Evolutionary conservation across 2,329 filamentous ascomycete species (phyloP).

Genomic region (Amauroascus verrucosus): DNA sequence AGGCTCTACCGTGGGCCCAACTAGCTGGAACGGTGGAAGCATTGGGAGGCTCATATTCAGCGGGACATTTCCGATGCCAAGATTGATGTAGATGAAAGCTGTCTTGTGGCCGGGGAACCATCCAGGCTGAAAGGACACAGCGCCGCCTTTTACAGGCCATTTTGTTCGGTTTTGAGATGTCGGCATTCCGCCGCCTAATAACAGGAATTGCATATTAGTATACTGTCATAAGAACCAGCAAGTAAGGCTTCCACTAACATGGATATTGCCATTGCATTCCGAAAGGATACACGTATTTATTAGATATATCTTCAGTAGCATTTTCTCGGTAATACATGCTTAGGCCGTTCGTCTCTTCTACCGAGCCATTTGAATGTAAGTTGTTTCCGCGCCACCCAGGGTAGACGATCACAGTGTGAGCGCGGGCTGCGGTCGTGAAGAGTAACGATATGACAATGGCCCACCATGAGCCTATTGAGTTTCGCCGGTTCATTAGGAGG

Average conservation of each 20-base stretch:
- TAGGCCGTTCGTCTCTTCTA: conserved; percentile 38
- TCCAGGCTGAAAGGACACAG: conserved; percentile 81
- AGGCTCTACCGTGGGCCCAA: conserved; percentile 69
- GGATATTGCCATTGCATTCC: conserved; percentile 96
- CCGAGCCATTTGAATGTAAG: conserved; percentile 61
- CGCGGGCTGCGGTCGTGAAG: conserved; percentile 32
- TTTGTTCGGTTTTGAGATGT: conserved; percentile 73
- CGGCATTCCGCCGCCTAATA: conserved; percentile 68
- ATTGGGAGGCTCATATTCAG: conserved; percentile 80
- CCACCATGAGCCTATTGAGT: conserved; percentile 24
- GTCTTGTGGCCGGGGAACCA: conserved; percentile 86
- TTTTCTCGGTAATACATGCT: conserved; percentile 35
- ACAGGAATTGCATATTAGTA: conserved; percentile 1
- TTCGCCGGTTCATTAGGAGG: conserved; percentile 22
- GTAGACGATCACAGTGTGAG: conserved; percentile 73
- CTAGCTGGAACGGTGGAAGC: conserved; percentile 68
- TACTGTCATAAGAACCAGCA: background rate
- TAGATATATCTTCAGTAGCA: conserved; percentile 28
- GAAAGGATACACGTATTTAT: conserved; percentile 54
- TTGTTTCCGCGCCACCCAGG: conserved; percentile 83
- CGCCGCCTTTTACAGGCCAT: conserved; percentile 81
- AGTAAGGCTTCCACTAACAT: conserved; percentile 51
- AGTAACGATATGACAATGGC: conserved; percentile 25
- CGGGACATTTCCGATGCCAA: conserved; percentile 73
- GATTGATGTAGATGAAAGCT: conserved; percentile 80